Evolutionary conservation across 2,329 filamentous ascomycete species (phyloP), one percentile per base, ranked within the genome.

Genomic region (Arachnomyces sp.): DNA sequence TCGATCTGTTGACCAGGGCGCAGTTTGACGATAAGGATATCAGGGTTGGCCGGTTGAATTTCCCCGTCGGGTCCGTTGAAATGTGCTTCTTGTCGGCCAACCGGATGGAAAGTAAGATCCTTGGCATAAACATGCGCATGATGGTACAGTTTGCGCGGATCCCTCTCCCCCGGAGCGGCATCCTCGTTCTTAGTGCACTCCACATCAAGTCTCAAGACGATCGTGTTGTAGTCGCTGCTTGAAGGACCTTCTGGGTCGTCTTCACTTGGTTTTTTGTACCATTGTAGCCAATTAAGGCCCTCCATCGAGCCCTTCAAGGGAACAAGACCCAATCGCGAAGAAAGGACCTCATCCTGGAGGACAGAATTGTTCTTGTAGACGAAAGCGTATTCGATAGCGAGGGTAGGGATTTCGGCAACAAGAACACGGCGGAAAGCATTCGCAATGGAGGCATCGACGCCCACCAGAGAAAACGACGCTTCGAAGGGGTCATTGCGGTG

Each of bases 371-470:
- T 98, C 72, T 95, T 93, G 61, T 86, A 78, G 49, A 96, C 81
- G 68, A 84, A 98, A 60, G 94, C 86, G 47, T 80, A 82, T 72
- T 98, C 92, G 56, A 98, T 89, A 51, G 93, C 92, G 34, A 98
- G 76, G 2, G 88, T 92, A 13, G 90, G 88, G 39, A 98, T 85
- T 70, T 98, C 93, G 52, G 90, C 78, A 63, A 98, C 84, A 55
- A 96, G 76, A 55, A 96, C 96, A 54, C 92, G 87, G 45, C 92
- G 88, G 72, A 96, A 95, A 57, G 93, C 92, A 63, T 98, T 98
- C 57, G 92, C 87, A 60, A 98, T 80, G 40, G 87, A 82, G 56
- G 92, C 88, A 61, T 98, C 92, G 54, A 95, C 69, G 52, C 90
- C 89, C 54, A 95, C 76, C 48, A 98, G 79, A 28, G 89, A 95